Evolutionary conservation across 2,329 filamentous ascomycete genomes (phyloP).

Genomic region (Daldinia sp.): DNA sequence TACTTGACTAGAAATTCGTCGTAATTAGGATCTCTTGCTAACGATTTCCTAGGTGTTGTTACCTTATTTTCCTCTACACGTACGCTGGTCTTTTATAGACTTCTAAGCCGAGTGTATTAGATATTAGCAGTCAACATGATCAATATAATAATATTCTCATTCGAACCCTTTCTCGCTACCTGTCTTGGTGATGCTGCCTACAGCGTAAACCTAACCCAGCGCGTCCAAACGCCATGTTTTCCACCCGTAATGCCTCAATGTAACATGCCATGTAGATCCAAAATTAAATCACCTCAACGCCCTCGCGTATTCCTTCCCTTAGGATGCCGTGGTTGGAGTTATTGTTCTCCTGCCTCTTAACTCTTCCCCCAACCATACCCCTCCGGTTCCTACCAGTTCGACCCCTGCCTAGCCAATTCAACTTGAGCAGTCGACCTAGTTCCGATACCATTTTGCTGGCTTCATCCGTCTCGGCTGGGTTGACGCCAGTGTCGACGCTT

Average conservation of each 20-base stretch:
- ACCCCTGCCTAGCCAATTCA: slow-evolving; percentile 95
- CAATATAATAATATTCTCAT: background rate
- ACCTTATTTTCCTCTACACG: too few relatives aligned
- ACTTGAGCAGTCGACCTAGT: slow-evolving; percentile 87
- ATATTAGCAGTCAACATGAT: background rate
- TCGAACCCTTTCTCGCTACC: slow-evolving; percentile 13
- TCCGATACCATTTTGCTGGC: slow-evolving; percentile 83
- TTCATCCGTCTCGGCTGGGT: slow-evolving; percentile 63
- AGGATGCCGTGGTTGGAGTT: slow-evolving; percentile 37
- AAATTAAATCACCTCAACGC: slow-evolving; percentile 46
- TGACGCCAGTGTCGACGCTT: slow-evolving; percentile 66
- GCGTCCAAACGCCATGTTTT: background rate
- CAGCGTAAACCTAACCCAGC: slow-evolving; percentile 6
- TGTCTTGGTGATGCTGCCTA: slow-evolving; percentile 5
- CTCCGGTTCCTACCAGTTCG: slow-evolving; percentile 88
- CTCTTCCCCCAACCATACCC: slow-evolving; percentile 83
- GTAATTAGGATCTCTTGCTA: slow-evolving; percentile 21
- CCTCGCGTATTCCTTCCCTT: slow-evolving; percentile 46
- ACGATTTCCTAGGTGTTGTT: slow-evolving; percentile 16
- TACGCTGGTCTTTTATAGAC: background rate
- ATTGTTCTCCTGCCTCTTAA: slow-evolving; percentile 59
- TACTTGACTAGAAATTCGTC: slow-evolving; percentile 1
- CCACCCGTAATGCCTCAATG: background rate
- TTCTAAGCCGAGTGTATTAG: too few relatives aligned
- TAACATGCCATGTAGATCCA: background rate